These are phyloP conservation scores for Komagataella kurtzmanii DNA, from an alignment of 805 yeast species.

Conservation along the genomic window DNA sequence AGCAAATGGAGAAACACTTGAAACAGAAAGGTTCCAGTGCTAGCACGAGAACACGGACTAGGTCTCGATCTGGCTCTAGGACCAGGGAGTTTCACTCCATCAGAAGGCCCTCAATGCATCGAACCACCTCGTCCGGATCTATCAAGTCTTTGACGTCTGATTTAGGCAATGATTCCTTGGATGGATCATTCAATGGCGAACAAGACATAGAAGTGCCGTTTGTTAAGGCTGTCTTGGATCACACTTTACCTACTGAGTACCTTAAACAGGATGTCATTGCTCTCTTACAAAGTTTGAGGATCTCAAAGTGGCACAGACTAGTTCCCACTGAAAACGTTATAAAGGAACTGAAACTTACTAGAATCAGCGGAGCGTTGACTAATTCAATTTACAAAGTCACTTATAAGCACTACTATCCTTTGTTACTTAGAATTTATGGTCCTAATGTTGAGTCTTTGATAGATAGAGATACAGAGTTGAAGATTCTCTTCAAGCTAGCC, in stretches of 20 bases:
- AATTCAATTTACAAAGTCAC: constrained; percentile 71
- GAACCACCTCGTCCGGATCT: neutral
- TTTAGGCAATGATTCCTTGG: neutral
- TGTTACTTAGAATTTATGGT: constrained; percentile 78
- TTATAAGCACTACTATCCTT: constrained; percentile 31
- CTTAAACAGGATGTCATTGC: constrained; percentile 71
- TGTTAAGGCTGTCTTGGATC: constrained; percentile 52
- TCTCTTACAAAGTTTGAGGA: constrained; percentile 44
- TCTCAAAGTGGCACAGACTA: constrained; percentile 71
- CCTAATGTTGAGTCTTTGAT: constrained; percentile 75
- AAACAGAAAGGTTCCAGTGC: neutral
- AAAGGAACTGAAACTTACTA: constrained; percentile 33
- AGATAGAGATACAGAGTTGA: constrained; percentile 73
- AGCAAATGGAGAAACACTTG: neutral
- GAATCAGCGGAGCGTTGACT: constrained; percentile 90
- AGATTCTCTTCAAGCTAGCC: constrained; percentile 60
- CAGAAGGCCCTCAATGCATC: neutral
- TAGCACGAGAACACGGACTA: neutral
- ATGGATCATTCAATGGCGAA: neutral
- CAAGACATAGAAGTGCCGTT: constrained; percentile 1
- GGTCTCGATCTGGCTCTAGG: neutral
- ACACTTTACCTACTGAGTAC: constrained; percentile 69
- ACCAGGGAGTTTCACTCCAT: neutral
- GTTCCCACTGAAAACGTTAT: constrained; percentile 18
- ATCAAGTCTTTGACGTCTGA: neutral